phyloP scores from a whole-genome alignment of 2,329 filamentous ascomycete genomes.

The Kalaharituber pfeilii region DNA sequence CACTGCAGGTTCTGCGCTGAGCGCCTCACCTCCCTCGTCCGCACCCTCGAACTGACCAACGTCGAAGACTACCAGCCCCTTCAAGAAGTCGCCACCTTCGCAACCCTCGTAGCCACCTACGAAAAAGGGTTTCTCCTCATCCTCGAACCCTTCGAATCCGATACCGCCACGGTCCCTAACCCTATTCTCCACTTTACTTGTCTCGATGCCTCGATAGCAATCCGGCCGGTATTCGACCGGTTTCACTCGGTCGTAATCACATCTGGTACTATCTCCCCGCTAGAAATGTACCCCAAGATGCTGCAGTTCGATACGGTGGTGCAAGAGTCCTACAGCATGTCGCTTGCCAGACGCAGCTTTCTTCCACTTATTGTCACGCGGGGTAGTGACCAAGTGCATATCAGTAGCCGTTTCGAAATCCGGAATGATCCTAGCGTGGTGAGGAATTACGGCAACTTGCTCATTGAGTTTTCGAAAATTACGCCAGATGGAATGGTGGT shows the following conservation, averaged over 20 bases:
- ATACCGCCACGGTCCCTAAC: constrained; percentile 87
- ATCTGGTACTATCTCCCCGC: constrained; percentile 84
- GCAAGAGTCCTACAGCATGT: constrained; percentile 96
- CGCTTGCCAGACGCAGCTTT: constrained; percentile 82
- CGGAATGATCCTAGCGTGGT: constrained; percentile 94
- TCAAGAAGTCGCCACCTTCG: constrained; percentile 94
- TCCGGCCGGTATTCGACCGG: constrained; percentile 90
- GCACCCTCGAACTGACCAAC: constrained; percentile 87
- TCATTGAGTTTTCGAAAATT: constrained; percentile 89
- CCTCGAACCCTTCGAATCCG: constrained; percentile 91
- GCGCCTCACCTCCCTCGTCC: constrained; percentile 77
- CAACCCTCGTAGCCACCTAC: constrained; percentile 87
- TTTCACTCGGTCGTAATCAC: constrained; percentile 98
- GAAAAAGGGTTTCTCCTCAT: constrained; percentile 93
- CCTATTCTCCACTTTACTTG: constrained; percentile 95
- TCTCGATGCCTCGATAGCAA: constrained; percentile 90
- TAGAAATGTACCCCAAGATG: constrained; percentile 99
- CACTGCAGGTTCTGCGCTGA: constrained; percentile 69
- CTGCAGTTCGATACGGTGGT: constrained; percentile 81
- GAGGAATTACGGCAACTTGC: constrained; percentile 80
- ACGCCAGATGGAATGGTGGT: constrained; percentile 97
- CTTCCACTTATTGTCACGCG: constrained; percentile 94
- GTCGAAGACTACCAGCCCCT: constrained; percentile 96
- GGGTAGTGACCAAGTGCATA: constrained; percentile 80
- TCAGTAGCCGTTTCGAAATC: constrained; percentile 88